phyloP scores from a whole-genome alignment of 495 filamentous ascomycete species.

The Cercophora scortea region DNA sequence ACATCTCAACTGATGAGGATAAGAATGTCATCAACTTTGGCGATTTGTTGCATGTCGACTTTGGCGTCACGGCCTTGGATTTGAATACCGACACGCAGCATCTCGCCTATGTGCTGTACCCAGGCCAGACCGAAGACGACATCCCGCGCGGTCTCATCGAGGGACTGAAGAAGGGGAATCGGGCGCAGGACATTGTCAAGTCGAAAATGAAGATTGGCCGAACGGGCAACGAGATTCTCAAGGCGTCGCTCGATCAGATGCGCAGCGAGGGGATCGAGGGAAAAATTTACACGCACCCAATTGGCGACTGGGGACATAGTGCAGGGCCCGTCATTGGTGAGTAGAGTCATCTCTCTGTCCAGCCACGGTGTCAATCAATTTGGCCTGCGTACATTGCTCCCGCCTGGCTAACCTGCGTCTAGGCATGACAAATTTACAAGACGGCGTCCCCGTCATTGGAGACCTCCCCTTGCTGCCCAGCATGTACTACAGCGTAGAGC shows the following conservation, averaged over 20 bases:
- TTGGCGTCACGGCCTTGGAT: conserved; percentile 38
- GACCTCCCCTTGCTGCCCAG: conserved; percentile 32
- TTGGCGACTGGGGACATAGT: conserved; percentile 43
- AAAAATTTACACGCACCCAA: conserved; percentile 40
- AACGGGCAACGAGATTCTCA: conserved; percentile 35
- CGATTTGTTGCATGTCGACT: conserved; percentile 40
- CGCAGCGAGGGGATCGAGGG: conserved; percentile 33
- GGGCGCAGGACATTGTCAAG: conserved; percentile 37
- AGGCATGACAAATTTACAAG: conserved; percentile 42
- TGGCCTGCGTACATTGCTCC: too few species aligned
- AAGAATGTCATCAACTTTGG: conserved; percentile 25
- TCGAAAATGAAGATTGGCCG: conserved; percentile 32
- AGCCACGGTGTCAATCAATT: too few species aligned
- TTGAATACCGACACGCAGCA: conserved; percentile 45
- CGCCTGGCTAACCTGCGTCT: neutral
- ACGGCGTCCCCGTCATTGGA: conserved; percentile 32
- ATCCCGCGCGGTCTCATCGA: conserved; percentile 29
- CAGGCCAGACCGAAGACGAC: conserved; percentile 30
- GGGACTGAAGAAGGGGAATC: conserved; percentile 35
- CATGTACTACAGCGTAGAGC: conserved; percentile 41
- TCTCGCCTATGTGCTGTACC: conserved; percentile 36
- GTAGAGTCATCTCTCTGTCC: neutral
- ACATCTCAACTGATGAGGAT: neutral
- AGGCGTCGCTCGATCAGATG: conserved; percentile 26
- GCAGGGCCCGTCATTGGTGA: conserved; percentile 38